A percentile compares a stretch with the other conserved stretches of the same genome.
Conservation (phyloP, 164 flowering plant genomes). For the Amborella trichopoda region DNA sequence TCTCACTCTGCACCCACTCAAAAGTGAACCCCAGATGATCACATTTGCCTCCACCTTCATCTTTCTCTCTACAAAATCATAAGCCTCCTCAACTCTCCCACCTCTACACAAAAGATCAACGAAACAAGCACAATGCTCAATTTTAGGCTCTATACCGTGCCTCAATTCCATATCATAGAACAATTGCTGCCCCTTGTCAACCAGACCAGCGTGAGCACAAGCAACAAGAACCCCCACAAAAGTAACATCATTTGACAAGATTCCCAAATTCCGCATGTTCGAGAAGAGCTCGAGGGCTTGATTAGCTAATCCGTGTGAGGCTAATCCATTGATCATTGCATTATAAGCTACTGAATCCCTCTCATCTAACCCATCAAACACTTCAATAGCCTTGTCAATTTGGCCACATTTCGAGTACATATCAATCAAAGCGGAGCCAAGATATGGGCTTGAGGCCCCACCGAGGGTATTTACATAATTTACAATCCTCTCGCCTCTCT, state of each 20-base stretch:
- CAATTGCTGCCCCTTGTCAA: slow-evolving; percentile 23
- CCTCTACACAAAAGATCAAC: slow-evolving; percentile 36
- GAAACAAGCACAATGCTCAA: slow-evolving; percentile 37
- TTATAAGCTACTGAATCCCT: slow-evolving; percentile 36
- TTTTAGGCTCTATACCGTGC: slow-evolving; percentile 19
- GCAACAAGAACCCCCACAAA: slow-evolving; percentile 34
- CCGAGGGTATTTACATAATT: slow-evolving; percentile 22
- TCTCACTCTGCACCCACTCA: slow-evolving; percentile 29
- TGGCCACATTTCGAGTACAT: slow-evolving; percentile 40
- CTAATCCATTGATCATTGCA: slow-evolving; percentile 35
- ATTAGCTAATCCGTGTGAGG: slow-evolving; percentile 24
- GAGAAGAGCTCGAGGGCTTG: slow-evolving; percentile 22
- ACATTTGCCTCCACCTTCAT: slow-evolving; percentile 37
- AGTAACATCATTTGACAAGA: slow-evolving; percentile 32
- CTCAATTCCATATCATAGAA: slow-evolving; percentile 24
- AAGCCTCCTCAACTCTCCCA: slow-evolving; percentile 28
- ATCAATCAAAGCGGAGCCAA: slow-evolving; percentile 29
- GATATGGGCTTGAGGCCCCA: slow-evolving; percentile 20
- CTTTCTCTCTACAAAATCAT: slow-evolving; percentile 23
- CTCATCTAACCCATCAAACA: slow-evolving; percentile 21
- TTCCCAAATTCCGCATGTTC: slow-evolving; percentile 17
- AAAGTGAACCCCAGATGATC: slow-evolving; percentile 37
- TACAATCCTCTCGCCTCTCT: slow-evolving; percentile 28
- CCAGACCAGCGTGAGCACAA: slow-evolving; percentile 37
- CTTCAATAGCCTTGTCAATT: slow-evolving; percentile 23